phyloP scores from a whole-genome alignment of 2,329 filamentous ascomycete species.

The Fusarium buxicola region DNA sequence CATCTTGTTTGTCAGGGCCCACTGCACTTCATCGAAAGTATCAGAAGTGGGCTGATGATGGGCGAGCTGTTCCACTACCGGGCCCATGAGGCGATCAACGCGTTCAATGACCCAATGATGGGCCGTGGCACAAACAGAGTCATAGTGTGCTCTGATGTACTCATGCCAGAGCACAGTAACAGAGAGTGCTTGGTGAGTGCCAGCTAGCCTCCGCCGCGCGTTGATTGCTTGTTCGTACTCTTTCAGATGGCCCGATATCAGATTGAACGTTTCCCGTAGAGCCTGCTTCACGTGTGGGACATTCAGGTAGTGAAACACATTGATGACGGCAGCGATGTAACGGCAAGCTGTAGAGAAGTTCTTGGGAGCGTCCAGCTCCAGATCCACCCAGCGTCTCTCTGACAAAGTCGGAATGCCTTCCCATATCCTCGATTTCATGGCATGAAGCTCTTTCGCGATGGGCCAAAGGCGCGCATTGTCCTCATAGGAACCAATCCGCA shows the following conservation, averaged over 20 bases:
- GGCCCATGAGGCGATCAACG: conserved; percentile 37
- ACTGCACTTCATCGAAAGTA: conserved; percentile 18
- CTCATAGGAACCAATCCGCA: conserved; percentile 38
- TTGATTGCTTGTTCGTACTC: conserved; percentile 45
- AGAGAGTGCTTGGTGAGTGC: conserved; percentile 1
- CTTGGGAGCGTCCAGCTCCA: conserved; percentile 33
- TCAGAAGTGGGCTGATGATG: not conserved
- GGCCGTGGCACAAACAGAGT: conserved; percentile 30
- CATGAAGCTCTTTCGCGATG: conserved; percentile 45
- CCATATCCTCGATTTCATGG: conserved; percentile 48
- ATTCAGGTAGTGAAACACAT: conserved; percentile 48
- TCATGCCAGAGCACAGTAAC: conserved; percentile 43
- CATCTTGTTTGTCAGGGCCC: conserved; percentile 37
- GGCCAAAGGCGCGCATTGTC: conserved; percentile 28
- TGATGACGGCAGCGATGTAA: conserved; percentile 33
- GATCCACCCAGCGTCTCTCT: conserved; percentile 43
- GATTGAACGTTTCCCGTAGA: conserved; percentile 44
- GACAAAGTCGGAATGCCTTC: conserved; percentile 46
- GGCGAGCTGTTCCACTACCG: conserved; percentile 18
- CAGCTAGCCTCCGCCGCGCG: conserved; percentile 18
- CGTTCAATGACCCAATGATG: conserved; percentile 45
- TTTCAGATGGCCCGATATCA: conserved; percentile 42
- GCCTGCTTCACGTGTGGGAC: conserved; percentile 22
- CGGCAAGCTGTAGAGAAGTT: conserved; percentile 45
- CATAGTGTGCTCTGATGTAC: conserved; percentile 42